A percentile compares a stretch with the other conserved stretches of the same genome.
Conservation (phyloP, 2,329 filamentous ascomycete species). For the Ophiobolus disseminans region DNA sequence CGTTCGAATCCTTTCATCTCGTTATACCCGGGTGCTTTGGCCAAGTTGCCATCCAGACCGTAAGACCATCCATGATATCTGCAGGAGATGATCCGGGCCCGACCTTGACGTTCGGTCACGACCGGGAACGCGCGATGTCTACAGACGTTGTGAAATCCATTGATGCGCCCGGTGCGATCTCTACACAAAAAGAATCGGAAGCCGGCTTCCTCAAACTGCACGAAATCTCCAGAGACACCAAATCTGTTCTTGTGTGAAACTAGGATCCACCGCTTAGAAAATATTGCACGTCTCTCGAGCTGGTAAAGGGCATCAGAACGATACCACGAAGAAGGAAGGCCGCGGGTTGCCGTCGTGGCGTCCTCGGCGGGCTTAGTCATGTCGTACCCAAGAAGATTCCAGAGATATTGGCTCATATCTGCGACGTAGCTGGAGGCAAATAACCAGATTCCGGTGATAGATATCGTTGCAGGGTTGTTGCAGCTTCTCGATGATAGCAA, state of each 20-base stretch:
- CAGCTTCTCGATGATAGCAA: too few species aligned
- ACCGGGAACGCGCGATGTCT: conserved; percentile 48
- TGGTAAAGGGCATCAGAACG: conserved; percentile 50
- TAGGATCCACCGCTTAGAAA: conserved; percentile 48
- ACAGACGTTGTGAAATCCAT: conserved; percentile 52
- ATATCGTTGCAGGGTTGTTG: too few species aligned
- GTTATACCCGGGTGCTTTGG: neutral
- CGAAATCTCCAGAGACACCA: conserved; percentile 18
- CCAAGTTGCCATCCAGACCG: neutral
- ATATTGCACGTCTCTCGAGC: conserved; percentile 55
- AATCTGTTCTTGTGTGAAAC: conserved; percentile 40
- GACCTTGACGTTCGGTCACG: neutral
- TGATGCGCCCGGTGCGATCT: conserved; percentile 17
- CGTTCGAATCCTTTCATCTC: neutral
- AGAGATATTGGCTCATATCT: neutral
- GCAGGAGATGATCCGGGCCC: neutral
- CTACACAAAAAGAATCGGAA: conserved; percentile 18
- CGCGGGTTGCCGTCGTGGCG: neutral
- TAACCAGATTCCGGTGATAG: too few species aligned
- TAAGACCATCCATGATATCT: neutral
- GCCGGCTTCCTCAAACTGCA: conserved; percentile 16
- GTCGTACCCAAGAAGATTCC: neutral
- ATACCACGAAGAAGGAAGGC: conserved; percentile 52
- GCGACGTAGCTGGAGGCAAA: too few species aligned
- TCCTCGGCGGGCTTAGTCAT: neutral